These are phyloP conservation scores for Bipolaris cookei DNA, from an alignment of 2,329 filamentous ascomycete species.

Conservation along the genomic window DNA sequence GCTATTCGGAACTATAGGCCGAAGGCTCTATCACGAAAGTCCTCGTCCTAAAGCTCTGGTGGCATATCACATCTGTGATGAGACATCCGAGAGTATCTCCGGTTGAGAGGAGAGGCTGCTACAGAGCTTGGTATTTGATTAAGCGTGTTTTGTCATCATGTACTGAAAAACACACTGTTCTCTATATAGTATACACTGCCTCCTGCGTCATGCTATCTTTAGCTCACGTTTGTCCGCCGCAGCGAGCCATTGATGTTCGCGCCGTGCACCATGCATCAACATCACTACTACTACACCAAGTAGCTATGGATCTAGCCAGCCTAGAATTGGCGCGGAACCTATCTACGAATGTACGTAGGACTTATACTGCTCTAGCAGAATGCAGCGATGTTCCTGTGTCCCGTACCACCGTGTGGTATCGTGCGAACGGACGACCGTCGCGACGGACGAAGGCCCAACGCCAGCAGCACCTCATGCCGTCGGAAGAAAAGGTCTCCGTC, in stretches of 20 bases:
- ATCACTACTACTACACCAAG: background rate
- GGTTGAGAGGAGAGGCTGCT: background rate
- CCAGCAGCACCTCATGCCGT: conserved; percentile 37
- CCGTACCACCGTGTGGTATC: conserved; percentile 2
- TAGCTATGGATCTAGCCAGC: background rate
- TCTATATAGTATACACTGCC: background rate
- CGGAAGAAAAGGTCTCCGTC: conserved; percentile 39
- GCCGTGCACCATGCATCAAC: background rate
- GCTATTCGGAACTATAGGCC: background rate
- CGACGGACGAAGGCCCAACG: conserved; percentile 28
- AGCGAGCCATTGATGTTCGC: background rate
- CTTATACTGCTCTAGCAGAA: conserved; percentile 6
- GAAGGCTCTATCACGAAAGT: background rate
- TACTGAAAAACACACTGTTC: background rate
- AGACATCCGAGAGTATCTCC: background rate
- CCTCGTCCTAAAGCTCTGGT: background rate
- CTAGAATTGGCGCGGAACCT: background rate
- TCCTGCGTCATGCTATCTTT: background rate
- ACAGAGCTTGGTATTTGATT: background rate
- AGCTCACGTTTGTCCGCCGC: background rate
- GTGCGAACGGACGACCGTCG: conserved; percentile 18
- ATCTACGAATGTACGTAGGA: background rate
- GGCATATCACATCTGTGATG: background rate
- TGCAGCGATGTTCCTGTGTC: conserved; percentile 21
- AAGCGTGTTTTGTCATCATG: background rate